Conservation (phyloP, 2,329 filamentous ascomycete species). For the Colletotrichum truncatum region DNA sequence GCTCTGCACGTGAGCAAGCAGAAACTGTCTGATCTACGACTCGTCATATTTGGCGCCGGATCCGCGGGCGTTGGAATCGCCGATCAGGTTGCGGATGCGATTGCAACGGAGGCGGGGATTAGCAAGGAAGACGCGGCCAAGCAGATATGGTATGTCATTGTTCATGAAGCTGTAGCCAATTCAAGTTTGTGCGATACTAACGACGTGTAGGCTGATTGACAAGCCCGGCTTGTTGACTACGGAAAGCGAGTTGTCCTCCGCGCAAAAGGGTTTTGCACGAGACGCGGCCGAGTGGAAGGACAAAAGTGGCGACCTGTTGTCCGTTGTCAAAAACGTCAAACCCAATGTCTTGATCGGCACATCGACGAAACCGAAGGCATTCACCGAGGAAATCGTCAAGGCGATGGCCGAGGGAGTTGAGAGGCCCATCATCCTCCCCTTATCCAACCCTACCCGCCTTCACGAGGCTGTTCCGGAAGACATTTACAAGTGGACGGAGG, state of each 20-base stretch:
- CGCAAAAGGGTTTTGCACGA: slow-evolving; percentile 74
- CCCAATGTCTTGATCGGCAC: slow-evolving; percentile 88
- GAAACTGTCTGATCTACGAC: slow-evolving; percentile 72
- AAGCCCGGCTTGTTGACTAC: slow-evolving; percentile 80
- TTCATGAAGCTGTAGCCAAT: too few species aligned
- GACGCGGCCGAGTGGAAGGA: slow-evolving; percentile 70
- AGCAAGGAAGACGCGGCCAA: slow-evolving; percentile 77
- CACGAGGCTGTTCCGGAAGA: slow-evolving; percentile 85
- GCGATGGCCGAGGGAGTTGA: slow-evolving; percentile 80
- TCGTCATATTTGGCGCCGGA: slow-evolving; percentile 83
- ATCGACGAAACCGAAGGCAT: slow-evolving; percentile 79
- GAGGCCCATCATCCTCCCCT: slow-evolving; percentile 80
- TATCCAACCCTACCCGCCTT: slow-evolving; percentile 85
- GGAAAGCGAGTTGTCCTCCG: slow-evolving; percentile 68
- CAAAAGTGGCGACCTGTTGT: slow-evolving; percentile 66
- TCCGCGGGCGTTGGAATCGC: slow-evolving; percentile 88
- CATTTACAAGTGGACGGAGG: slow-evolving; percentile 80
- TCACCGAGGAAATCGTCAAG: slow-evolving; percentile 77
- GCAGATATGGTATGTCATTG: slow-evolving; percentile 74
- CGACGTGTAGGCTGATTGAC: slow-evolving; percentile 73
- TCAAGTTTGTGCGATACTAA: too few species aligned
- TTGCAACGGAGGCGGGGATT: slow-evolving; percentile 73
- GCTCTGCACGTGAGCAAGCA: slow-evolving; percentile 75
- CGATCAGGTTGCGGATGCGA: slow-evolving; percentile 83
- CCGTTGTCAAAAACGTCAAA: slow-evolving; percentile 74